Base-by-base conservation (phyloP, 2,329 filamentous ascomycete species). In the Xylariomycetidae sp. region DNA sequence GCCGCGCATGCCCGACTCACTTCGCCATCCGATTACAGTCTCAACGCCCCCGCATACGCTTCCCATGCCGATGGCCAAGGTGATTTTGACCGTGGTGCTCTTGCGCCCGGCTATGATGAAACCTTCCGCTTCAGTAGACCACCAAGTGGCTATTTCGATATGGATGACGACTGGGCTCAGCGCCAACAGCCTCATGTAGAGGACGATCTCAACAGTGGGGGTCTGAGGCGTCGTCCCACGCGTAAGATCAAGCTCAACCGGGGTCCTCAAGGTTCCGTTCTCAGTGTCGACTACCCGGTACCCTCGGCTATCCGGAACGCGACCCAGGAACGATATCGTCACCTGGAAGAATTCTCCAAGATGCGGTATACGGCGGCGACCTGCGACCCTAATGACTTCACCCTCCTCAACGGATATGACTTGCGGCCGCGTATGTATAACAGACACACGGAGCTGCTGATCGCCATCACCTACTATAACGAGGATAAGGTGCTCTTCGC, bases 381-480 rank as follows among this genome's bases (percentile, higher is more conserved):
- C 17, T 95, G 89, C 65, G 89, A 96, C 61, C 89, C 89, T 45
- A 92, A 94, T 61, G 89, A 96, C 57, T 96, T 96, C 62, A 95
- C 88, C 3, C 74, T 96, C 45, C 92, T 94, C 72, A 96, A 96
- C 62, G 89, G 89, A 54, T 96, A 95, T 72, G 94, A 95, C 67
- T 74, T 96, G 61, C 85, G 89, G 28, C 87, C 89, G 27, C 85
- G 87, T 52, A 95, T 95, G 89, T 96, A 95, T 69, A 95, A 95
- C 72, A 77, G 89, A 49, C 89, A 95, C 63, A 96, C 89, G 5
- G 89, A 96, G 68, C 68, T 96, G 49, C 75, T 95, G 43, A 95
- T 96, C 61, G 89, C 89, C 54, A 87, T 96, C 52, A 96, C 89
- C 44, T 95, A 95, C 71, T 96, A 96, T 72, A 96, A 96, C 69